Base-by-base conservation (phyloP, 1,139 yeast species). In the Schizosaccharomyces versatilis region DNA sequence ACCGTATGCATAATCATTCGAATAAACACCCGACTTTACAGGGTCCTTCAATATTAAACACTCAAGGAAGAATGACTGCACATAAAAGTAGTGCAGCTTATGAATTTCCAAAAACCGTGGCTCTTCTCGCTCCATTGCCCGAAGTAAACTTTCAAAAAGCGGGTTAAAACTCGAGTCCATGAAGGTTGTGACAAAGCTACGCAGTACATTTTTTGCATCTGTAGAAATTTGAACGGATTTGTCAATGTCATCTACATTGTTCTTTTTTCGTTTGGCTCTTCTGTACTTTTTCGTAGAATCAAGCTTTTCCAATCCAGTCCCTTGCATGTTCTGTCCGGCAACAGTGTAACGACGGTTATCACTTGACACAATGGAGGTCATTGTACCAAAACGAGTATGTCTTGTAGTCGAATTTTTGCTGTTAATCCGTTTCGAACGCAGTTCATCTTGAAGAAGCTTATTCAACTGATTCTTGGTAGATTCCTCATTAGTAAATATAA, bases 361-460 rank as follows among this genome's bases (percentile, higher is more conserved):
- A 12, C 74, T 71, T 36, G 78, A 74, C 58, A 80, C 77, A 38
- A 86, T 72, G 1, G 94, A 80, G 9, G 86, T 67, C 60, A 88
- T 70, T 0, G 97, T 80, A 1, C 98, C 98, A 69, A 90, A 90
- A 49, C 95, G 73, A 3, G 94, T 90, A 64, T 90, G 98, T 55
- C 98, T 74, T 0, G 88, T 59, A 53, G 51, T 55, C 10, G 62
- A 59, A 17, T 68, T 66, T 53, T 69, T 42, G 10, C 38, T 40
- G 47, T 32, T 42, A 24, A 47, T 51, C 36, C 55, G 72, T 59
- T 76, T 78, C 59, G 79, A 67, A 47, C 71, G 71, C 40, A 72
- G 70, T 64, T 85, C 96, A 54, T 74, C 73, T 2, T 70, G 68
- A 24, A 86, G 69, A 10, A 85, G 66, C 36, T 74, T 76, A 48